Base-by-base conservation (phyloP, 257 asterid species). In the Solanum infundibuliforme region DNA sequence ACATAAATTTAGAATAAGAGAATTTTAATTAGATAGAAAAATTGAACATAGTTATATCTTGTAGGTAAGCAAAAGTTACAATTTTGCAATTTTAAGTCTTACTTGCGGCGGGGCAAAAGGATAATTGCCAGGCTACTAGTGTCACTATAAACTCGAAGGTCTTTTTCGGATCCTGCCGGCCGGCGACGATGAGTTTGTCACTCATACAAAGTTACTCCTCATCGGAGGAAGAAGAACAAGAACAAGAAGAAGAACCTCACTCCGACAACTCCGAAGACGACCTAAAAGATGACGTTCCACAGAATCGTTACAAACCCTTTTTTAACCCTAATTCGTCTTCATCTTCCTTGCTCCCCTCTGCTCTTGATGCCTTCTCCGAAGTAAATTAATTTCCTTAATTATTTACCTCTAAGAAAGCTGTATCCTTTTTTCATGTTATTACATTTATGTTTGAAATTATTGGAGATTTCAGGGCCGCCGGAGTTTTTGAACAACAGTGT, bases 141-240 rank as follows among this genome's bases (percentile, higher is more conserved):
- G 60, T 48, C 60, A 55, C 65, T 18, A 18, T 52, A 52, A 52
- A 52, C 9, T 52, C 62, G 11, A 55, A 18, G 65, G n/a, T 55
- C 65, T 55, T 55, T 55, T 18, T 2, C n/a, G 65, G n/a, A 25
- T 77, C n/a, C 25, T 25, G 5, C 84, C 38, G 16, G 87, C 88
- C 81, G 85, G 88, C 39, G n/a, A 46, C 18, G 18, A 97, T 95
- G 99, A 97, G 99, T 92, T 93, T 97, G 90, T n/a, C 93, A 16
- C 98, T 97, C 84, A 92, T 97, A 90, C 98, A 95, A 87, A 88
- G 98, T 92, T 97, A 97, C 94, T 97, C 99, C 69, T 95, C 98
- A 34, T 98, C 98, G 31, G 98, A 93, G 55, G 93, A 88, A 32
- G 97, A 92, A 77, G 93, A 88, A 32, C 93, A 88, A 52, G 87